Conservation (phyloP, 352 stramenopile genomes). For the Pythium insidiosum region DNA sequence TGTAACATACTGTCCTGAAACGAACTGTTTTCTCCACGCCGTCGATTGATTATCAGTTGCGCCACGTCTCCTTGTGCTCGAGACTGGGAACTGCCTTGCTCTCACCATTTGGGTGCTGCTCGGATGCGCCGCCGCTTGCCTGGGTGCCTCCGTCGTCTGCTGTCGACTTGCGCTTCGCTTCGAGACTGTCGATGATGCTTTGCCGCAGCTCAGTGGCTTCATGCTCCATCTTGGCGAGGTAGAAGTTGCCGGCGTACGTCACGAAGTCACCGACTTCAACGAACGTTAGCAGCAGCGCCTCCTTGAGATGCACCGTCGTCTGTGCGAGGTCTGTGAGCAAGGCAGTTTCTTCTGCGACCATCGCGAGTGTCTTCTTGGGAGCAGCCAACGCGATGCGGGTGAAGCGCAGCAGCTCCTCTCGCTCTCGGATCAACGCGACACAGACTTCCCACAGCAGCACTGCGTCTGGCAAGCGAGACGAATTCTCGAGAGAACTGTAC, state of each 20-base stretch:
- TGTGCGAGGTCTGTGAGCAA: slow-evolving; percentile 39
- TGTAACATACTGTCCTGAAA: slow-evolving; percentile 12
- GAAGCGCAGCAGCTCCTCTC: slow-evolving; percentile 44
- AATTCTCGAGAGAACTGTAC: slow-evolving; percentile 54
- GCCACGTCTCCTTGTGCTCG: no score
- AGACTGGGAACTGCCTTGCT: no score
- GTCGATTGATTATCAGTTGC: no score
- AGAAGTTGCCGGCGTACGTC: slow-evolving; percentile 53
- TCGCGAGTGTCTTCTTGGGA: slow-evolving; percentile 16
- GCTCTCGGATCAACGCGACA: slow-evolving; percentile 38
- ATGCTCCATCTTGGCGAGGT: slow-evolving; percentile 55
- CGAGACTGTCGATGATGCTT: slow-evolving; percentile 25
- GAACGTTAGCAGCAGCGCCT: slow-evolving; percentile 54
- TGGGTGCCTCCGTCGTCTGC: slow-evolving; percentile 1
- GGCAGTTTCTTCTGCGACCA: slow-evolving; percentile 28
- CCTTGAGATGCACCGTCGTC: slow-evolving; percentile 27
- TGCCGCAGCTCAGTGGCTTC: slow-evolving; percentile 34
- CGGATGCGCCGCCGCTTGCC: neutral
- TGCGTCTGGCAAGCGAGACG: slow-evolving; percentile 42
- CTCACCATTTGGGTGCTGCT: no score
- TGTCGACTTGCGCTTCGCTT: slow-evolving; percentile 12
- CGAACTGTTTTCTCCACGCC: no score
- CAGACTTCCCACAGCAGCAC: slow-evolving; percentile 56
- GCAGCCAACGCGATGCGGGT: slow-evolving; percentile 18
- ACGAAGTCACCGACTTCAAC: slow-evolving; percentile 75